Conservation (phyloP, 352 stramenopile genomes). For the Phytophthora crassamura region DNA sequence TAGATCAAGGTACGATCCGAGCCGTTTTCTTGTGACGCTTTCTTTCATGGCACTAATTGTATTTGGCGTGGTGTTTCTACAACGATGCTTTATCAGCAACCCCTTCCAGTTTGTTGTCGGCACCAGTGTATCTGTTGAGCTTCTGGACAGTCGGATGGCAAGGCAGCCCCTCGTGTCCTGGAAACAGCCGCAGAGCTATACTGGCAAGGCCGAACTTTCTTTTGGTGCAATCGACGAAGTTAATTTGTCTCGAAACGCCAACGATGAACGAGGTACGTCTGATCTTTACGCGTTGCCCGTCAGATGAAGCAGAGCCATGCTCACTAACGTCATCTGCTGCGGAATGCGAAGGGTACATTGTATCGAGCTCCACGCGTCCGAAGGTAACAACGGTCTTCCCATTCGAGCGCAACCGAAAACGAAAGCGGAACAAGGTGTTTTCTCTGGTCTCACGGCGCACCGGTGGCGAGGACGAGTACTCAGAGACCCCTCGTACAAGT, state of each 20-base stretch:
- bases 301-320: not conserved
- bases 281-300: not conserved
- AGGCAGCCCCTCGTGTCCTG: conserved; percentile 68
- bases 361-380: conserved; percentile 42
- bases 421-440: conserved; percentile 31
- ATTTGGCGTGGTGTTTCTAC: conserved; percentile 4
- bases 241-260: conserved; percentile 38
- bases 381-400: conserved; percentile 59
- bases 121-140: conserved; percentile 67
- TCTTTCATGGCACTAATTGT: conserved; percentile 2
- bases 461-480: conserved; percentile 41
- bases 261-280: conserved; percentile 40
- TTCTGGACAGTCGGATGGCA: conserved; percentile 75
- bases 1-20: conserved; percentile 49
- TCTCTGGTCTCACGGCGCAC: conserved; percentile 51
- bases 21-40: not conserved
- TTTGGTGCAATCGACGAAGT: conserved; percentile 60
- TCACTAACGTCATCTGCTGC: conserved; percentile 1
- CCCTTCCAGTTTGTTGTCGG: conserved; percentile 80
- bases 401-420: conserved; percentile 47
- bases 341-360: conserved; percentile 41
- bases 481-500: conserved; percentile 15
- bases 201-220: conserved; percentile 20
- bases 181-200: conserved; percentile 42
- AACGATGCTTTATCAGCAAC: conserved; percentile 35